These are phyloP conservation scores for Mycena rosella DNA, from an alignment of 768 basidiomycete genomes.

Conservation along the genomic window DNA sequence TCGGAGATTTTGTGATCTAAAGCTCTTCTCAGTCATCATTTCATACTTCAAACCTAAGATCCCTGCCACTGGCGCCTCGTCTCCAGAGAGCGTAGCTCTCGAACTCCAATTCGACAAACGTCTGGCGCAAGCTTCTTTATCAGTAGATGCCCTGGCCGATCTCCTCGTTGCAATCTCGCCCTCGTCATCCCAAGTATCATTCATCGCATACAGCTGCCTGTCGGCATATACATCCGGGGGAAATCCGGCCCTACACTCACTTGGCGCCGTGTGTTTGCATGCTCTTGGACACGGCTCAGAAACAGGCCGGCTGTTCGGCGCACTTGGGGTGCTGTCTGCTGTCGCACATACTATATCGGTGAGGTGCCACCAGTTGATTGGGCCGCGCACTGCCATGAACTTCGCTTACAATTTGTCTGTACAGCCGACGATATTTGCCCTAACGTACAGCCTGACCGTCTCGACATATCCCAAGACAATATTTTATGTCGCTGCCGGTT, in stretches of 20 bases:
- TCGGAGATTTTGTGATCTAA: slow-evolving; percentile 11
- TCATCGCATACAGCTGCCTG: slow-evolving; percentile 71
- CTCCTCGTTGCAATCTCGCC: slow-evolving; percentile 68
- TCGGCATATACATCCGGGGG: slow-evolving; percentile 77
- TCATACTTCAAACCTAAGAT: slow-evolving; percentile 69
- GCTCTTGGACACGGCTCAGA: slow-evolving; percentile 59
- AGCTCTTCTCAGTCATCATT: slow-evolving; percentile 62
- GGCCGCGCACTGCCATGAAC: neutral
- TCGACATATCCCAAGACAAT: slow-evolving; percentile 75
- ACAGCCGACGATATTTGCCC: slow-evolving; percentile 78
- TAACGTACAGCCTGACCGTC: slow-evolving; percentile 75
- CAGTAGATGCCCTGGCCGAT: slow-evolving; percentile 77
- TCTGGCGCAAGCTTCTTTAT: slow-evolving; percentile 73
- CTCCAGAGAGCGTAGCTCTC: slow-evolving; percentile 62
- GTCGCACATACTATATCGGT: slow-evolving; percentile 73
- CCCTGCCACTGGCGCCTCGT: slow-evolving; percentile 44
- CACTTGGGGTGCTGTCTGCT: slow-evolving; percentile 76
- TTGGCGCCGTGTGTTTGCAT: slow-evolving; percentile 77
- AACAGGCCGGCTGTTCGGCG: slow-evolving; percentile 77
- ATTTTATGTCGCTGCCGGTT: slow-evolving; percentile 69
- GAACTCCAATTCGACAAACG: slow-evolving; percentile 78
- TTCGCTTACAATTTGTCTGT: neutral
- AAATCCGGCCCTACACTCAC: slow-evolving; percentile 73
- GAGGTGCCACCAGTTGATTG: slow-evolving; percentile 33
- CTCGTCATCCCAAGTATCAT: slow-evolving; percentile 63